Percentiles rank a stretch among this genome's conserved stretches.
Conservation (phyloP, 805 yeast genomes). For the Kodamaea sagamina region DNA sequence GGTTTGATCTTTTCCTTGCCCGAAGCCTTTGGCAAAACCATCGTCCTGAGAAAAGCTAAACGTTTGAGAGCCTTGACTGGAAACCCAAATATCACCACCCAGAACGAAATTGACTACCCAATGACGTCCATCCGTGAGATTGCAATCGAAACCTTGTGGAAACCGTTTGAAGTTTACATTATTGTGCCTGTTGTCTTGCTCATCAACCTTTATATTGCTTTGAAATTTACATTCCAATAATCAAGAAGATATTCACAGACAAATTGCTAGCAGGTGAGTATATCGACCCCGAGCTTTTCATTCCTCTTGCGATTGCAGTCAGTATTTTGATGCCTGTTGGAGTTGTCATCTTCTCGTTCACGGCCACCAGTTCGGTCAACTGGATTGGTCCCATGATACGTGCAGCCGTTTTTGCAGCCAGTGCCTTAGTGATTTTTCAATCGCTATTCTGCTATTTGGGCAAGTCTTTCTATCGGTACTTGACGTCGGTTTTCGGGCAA, state of each 20-base stretch:
- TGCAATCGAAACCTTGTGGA: conserved; percentile 39
- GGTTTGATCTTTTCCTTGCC: conserved; percentile 42
- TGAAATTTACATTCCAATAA: conserved; percentile 24
- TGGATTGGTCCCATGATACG: conserved; percentile 26
- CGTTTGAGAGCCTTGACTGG: conserved; percentile 52
- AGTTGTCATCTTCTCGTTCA: conserved; percentile 25
- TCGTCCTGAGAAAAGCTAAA: conserved; percentile 48
- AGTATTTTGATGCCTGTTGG: conserved; percentile 24
- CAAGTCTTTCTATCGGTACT: conserved; percentile 47
- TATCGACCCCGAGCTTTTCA: conserved; percentile 20
- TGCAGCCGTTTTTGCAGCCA: conserved; percentile 21
- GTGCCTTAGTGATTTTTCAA: conserved; percentile 46
- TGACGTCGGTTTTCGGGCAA: conserved; percentile 64
- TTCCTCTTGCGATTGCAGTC: conserved; percentile 26
- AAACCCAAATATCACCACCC: conserved; percentile 42
- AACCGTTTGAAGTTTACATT: conserved; percentile 51
- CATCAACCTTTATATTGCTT: conserved; percentile 52
- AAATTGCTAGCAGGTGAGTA: conserved; percentile 14
- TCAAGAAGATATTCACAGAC: conserved; percentile 16
- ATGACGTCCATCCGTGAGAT: conserved; percentile 18
- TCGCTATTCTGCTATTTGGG: conserved; percentile 52
- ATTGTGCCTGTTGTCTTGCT: conserved; percentile 59
- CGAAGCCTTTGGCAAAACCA: conserved; percentile 49
- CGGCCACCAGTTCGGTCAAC: conserved; percentile 20
- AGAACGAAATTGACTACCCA: conserved; percentile 38